phyloP scores from a whole-genome alignment of 768 basidiomycete genomes.

The Rhizopogon vinicolor region DNA sequence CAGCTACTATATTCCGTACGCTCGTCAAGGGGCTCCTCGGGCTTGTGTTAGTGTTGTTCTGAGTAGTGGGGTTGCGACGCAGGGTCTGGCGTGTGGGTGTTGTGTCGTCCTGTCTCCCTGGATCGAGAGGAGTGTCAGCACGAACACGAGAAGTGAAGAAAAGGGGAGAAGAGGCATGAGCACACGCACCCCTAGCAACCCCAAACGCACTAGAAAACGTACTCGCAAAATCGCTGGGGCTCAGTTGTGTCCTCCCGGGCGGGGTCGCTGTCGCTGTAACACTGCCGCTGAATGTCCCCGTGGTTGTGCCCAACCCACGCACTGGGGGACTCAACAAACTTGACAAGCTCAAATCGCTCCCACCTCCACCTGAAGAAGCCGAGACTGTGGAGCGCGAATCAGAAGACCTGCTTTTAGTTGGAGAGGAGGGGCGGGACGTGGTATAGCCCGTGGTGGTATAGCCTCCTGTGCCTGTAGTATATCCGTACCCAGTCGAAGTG shows the following conservation, averaged over 20 bases:
- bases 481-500: slow-evolving; percentile 22
- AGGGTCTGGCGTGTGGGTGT: not conserved
- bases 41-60: slow-evolving; percentile 27
- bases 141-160: slow-evolving; percentile 52
- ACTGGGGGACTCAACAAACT: slow-evolving; percentile 48
- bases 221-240: slow-evolving; percentile 31
- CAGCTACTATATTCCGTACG: slow-evolving; percentile 72
- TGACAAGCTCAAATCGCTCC: slow-evolving; percentile 16
- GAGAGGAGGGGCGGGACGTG: slow-evolving; percentile 43
- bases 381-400: slow-evolving; percentile 24
- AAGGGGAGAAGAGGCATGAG: slow-evolving; percentile 30
- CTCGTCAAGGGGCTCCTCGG: slow-evolving; percentile 70
- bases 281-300: slow-evolving; percentile 11
- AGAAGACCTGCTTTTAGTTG: slow-evolving; percentile 37
- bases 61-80: not conserved
- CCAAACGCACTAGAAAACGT: slow-evolving; percentile 38
- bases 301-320: not conserved
- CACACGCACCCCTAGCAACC: slow-evolving; percentile 21
- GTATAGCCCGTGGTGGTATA: slow-evolving; percentile 12
- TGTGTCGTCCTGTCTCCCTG: not conserved
- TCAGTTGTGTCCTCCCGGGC: slow-evolving; percentile 25
- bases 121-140: slow-evolving; percentile 33
- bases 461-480: slow-evolving; percentile 1
- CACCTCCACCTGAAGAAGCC: slow-evolving; percentile 1
- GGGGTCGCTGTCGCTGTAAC: slow-evolving; percentile 22